Base-by-base conservation (phyloP, 495 filamentous ascomycete genomes). In the Penicillium steckii region DNA sequence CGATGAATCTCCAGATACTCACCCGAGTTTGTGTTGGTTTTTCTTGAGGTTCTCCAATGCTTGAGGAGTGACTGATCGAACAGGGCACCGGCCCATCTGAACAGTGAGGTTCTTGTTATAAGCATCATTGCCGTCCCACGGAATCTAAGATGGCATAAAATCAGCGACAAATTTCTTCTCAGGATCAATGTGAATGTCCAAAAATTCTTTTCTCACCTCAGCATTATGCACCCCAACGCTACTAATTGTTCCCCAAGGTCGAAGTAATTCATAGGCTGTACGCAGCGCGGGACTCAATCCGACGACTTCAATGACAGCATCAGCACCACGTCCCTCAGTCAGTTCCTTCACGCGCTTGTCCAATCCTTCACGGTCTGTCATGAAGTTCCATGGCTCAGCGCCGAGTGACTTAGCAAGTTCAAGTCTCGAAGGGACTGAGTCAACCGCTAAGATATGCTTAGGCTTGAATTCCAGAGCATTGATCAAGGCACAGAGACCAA, bases 61-160 rank as follows among this genome's bases (percentile, higher is more conserved):
- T 50, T 89, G 80, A 17, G 82, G 73, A 54, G 94, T 91, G 48
- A 97, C 85, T 33, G 86, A 88, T 43, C 90, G 76, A 9, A 98
- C 94, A 6, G 93, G 93, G 67, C 94, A 98, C 46, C 94, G 80
- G 26, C 93, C 94, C 85, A 96, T 96, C 61, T 96, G 89, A n/a
- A 97, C 63, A 45, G 81, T 85, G 52, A 97, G 52, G 62, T 97
- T 98, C 76, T 97, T 97, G 40, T 81, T 80, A 66, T 97, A 97
- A 12, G 87, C 91, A 61, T 96, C 81, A 53, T 77, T 82, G 8
- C 90, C 91, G 41, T 73, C 82, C 83, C 93, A 95, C 12, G 92
- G 91, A 56, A 96, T 91, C 84, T 90, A 49, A n/a, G n/a, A n/a
- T n/a, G n/a, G n/a, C 38, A 27, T 4, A 15, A 6, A 45, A 12